Base-by-base conservation (phyloP, 768 basidiomycete genomes). In the Russula abietina region DNA sequence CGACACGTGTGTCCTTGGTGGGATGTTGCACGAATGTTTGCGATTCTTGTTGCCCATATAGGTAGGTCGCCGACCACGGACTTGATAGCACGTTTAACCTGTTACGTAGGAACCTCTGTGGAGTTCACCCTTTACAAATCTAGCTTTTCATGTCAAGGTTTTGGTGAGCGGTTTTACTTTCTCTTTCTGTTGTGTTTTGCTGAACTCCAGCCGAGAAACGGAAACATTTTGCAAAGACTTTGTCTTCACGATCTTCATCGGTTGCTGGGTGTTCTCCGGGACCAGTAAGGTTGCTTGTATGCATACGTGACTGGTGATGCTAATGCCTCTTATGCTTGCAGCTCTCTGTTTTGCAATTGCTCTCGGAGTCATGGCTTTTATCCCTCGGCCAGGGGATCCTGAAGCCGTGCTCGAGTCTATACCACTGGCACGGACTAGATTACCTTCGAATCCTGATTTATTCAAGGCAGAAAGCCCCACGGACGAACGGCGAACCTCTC, bases 221-320 rank as follows among this genome's bases (percentile, higher is more conserved):
- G 55, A 48, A 19, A 2, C 26, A 3, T 3, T 2, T 11, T 66
- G 65, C 33, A 50, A 50, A 45, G 14, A 39, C 2, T 24, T 53
- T 28, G 12, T 59, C 28, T 57, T 24, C n/a, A 41, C 32, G 2
- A 65, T 65, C 28, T 24, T 48, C 30, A 52, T 60, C 9, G 65
- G 65, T n/a, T 64, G 58, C 48, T 66, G 65, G 58, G 50, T 43
- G 11, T 38, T 65, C 48, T 52, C 57, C n/a, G 65, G 30, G 26
- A 60, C 39, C 14, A 24, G 65, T 66, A 52, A 59, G 58, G 19
- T 16, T 12, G 12, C 2, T 38, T 54, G 8, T 5, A n/a, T n/a
- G 14, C n/a, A 12, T 60, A 17, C 41, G 5, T n/a, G 17, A n/a
- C 17, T 17, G n/a, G 30, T 26, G 26, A n/a, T 28, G 7, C 57